A percentile compares a stretch with the other conserved stretches of the same genome.
Evolutionary conservation across 805 yeast genomes (phyloP).

Genomic region (Wickerhamiella azyma): DNA sequence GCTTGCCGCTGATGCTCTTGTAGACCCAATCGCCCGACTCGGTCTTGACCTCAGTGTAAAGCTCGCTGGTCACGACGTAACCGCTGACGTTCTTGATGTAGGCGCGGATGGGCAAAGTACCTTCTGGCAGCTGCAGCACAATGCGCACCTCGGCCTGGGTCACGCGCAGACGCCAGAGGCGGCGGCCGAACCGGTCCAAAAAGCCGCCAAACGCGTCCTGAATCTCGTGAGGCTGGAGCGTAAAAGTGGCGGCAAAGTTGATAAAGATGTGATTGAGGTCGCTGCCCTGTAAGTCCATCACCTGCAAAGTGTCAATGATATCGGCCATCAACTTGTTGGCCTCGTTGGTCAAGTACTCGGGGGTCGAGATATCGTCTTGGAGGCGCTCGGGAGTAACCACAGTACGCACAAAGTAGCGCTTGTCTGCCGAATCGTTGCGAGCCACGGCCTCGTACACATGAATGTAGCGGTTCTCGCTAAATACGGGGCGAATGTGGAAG

Average conservation of each 20-base stretch:
- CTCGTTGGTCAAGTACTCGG: conserved; percentile 90
- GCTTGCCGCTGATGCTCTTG: conserved; percentile 60
- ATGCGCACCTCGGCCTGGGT: conserved; percentile 97
- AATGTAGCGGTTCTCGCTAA: conserved; percentile 91
- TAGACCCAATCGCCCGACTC: conserved; percentile 92
- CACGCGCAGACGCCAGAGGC: conserved; percentile 91
- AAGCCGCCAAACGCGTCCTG: conserved; percentile 97
- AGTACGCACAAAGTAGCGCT: conserved; percentile 94
- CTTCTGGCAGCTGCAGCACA: conserved; percentile 80
- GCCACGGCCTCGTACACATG: conserved; percentile 96
- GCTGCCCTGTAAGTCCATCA: conserved; percentile 85
- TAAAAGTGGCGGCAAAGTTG: conserved; percentile 91
- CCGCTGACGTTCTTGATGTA: conserved; percentile 94
- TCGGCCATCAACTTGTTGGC: conserved; percentile 94
- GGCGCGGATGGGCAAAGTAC: conserved; percentile 94
- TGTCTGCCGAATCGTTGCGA: conserved; percentile 83
- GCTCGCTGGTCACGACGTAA: conserved; percentile 88
- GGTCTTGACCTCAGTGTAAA: conserved; percentile 88
- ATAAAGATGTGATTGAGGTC: conserved; percentile 95
- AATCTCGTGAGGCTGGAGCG: conserved; percentile 87
- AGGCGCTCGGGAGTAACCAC: conserved; percentile 91
- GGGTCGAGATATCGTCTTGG: conserved; percentile 81
- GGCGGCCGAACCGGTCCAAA: conserved; percentile 92
- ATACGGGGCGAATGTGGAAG: conserved; percentile 86
- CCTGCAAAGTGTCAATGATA: conserved; percentile 86